Percentiles rank a stretch among this genome's conserved stretches.
These are phyloP conservation scores for Calocybe indica DNA, from an alignment of 768 basidiomycete species.

Conservation along the genomic window DNA sequence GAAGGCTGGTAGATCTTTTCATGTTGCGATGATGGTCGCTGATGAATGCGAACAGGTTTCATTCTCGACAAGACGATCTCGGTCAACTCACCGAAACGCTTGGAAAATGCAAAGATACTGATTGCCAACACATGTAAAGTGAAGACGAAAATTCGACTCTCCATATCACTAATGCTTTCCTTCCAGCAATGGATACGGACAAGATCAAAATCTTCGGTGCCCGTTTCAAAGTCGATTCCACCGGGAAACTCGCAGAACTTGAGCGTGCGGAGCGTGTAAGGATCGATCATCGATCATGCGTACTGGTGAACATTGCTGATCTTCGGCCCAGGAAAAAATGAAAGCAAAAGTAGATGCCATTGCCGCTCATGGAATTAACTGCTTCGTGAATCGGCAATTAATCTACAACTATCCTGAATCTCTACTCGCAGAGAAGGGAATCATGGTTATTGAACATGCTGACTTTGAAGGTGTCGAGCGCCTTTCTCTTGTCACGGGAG, in stretches of 20 bases:
- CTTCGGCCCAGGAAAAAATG: constrained; percentile 87
- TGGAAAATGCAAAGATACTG: constrained; percentile 93
- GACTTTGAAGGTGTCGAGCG: constrained; percentile 99
- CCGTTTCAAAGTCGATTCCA: constrained; percentile 90
- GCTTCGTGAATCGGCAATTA: constrained; percentile 96
- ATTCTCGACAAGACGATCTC: constrained; percentile 96
- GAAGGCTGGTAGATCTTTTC: constrained; percentile 53
- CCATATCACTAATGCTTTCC: background rate
- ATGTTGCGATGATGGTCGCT: background rate
- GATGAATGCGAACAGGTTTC: constrained; percentile 54
- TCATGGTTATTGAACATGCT: constrained; percentile 96
- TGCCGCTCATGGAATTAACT: constrained; percentile 90
- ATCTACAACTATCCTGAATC: constrained; percentile 99
- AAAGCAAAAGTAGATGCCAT: constrained; percentile 96
- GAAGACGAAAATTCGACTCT: too few species aligned
- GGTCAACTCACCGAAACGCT: constrained; percentile 88
- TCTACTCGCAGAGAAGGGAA: constrained; percentile 88
- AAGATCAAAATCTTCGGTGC: constrained; percentile 99
- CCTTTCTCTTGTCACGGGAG: constrained; percentile 92
- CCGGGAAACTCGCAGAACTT: constrained; percentile 95
- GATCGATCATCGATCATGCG: constrained; percentile 2
- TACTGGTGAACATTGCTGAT: background rate
- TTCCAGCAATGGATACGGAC: constrained; percentile 96
- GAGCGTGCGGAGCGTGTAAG: constrained; percentile 89
- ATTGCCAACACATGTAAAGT: constrained; percentile 95